These are phyloP conservation scores for Fusarium oligoseptatum DNA, from an alignment of 2,329 filamentous ascomycete species.

Conservation along the genomic window DNA sequence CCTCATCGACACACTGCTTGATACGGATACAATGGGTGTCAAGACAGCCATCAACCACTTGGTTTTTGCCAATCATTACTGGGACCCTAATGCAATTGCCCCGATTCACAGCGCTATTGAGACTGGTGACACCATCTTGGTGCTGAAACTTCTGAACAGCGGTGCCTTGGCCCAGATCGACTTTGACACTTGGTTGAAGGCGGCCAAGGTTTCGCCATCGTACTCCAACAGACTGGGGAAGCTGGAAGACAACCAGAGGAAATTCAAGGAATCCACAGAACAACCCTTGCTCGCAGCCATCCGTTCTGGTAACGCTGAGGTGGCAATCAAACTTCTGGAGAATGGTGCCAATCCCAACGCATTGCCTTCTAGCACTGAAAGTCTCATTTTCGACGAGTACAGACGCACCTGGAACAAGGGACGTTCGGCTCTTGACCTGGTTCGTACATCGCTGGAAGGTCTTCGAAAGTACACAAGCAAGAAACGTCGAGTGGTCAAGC, in stretches of 20 bases:
- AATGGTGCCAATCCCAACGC: conserved; percentile 76
- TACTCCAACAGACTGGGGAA: conserved; percentile 50
- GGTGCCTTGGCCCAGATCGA: conserved; percentile 72
- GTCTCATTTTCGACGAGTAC: conserved; percentile 52
- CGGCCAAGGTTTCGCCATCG: conserved; percentile 61
- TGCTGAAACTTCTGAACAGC: conserved; percentile 71
- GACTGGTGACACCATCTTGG: conserved; percentile 64
- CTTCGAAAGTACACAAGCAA: conserved; percentile 60
- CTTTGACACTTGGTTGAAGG: conserved; percentile 74
- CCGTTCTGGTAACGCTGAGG: conserved; percentile 55
- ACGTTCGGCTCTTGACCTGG: conserved; percentile 70
- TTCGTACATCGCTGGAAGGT: conserved; percentile 64
- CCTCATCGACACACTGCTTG: conserved; percentile 63
- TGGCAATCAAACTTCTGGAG: conserved; percentile 71
- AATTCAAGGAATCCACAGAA: conserved; percentile 62
- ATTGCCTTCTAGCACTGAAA: conserved; percentile 59
- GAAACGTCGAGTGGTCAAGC: conserved; percentile 25
- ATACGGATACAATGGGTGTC: conserved; percentile 71
- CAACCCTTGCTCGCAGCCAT: conserved; percentile 78
- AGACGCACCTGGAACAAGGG: conserved; percentile 54
- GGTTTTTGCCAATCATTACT: conserved; percentile 55
- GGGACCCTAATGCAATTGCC: conserved; percentile 54
- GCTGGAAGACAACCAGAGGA: conserved; percentile 62
- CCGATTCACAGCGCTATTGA: conserved; percentile 72
- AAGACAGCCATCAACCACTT: conserved; percentile 77